Conservation (phyloP, 192 early-diverging fungal species). For the Bifiguratus adelaidae region DNA sequence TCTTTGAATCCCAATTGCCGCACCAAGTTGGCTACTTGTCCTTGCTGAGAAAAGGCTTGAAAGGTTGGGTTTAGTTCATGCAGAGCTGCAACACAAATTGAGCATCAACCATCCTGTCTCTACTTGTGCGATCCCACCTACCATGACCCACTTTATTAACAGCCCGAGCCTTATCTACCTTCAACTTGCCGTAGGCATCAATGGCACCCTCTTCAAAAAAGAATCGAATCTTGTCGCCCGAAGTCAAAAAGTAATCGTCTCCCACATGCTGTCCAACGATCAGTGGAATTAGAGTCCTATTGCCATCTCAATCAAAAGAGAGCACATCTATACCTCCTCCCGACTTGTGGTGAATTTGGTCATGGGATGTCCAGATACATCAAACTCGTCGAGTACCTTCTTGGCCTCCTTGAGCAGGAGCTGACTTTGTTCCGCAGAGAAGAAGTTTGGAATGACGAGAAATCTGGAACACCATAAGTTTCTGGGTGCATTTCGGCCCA, state of each 20-base stretch:
- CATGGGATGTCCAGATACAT: conserved; percentile 60
- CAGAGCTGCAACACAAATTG: conserved; percentile 27
- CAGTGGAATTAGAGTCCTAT: not conserved
- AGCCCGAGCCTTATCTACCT: conserved; percentile 44
- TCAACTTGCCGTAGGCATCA: conserved; percentile 48
- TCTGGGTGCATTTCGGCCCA: too few relatives aligned
- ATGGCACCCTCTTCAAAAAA: conserved; percentile 86
- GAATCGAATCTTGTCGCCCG: conserved; percentile 73
- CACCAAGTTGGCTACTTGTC: conserved; percentile 39
- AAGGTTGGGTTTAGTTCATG: conserved; percentile 78
- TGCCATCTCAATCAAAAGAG: not conserved
- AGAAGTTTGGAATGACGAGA: conserved; percentile 57
- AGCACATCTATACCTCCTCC: conserved; percentile 27
- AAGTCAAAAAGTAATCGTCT: conserved; percentile 82
- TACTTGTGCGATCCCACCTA: too few relatives aligned
- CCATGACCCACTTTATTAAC: conserved; percentile 93
- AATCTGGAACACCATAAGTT: conserved; percentile 36
- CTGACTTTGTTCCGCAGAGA: conserved; percentile 29
- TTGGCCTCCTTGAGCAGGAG: conserved; percentile 30
- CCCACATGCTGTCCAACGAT: conserved; percentile 54
- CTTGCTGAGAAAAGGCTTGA: conserved; percentile 46
- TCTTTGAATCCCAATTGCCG: conserved; percentile 49
- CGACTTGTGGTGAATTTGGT: conserved; percentile 67
- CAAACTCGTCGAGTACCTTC: conserved; percentile 49
- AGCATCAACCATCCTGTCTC: too few relatives aligned